Conservation (phyloP, 768 basidiomycete genomes). For the Pleurotus djamor region DNA sequence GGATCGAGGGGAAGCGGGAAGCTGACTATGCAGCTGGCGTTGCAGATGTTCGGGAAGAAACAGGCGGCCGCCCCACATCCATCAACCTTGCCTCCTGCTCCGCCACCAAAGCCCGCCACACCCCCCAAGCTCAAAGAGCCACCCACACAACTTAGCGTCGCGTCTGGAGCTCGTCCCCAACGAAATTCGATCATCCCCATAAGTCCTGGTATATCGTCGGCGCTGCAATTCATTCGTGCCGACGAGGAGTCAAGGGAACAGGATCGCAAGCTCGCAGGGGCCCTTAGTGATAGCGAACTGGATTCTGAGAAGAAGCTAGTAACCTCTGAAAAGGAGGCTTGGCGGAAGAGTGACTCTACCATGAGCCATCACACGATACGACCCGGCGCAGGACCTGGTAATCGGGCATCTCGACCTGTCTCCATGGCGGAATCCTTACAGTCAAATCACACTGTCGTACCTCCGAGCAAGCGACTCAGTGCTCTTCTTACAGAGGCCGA, state of each 20-base stretch:
- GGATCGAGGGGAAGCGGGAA: slow-evolving; percentile 24
- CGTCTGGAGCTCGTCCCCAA: slow-evolving; percentile 17
- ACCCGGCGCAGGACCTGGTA: slow-evolving; percentile 40
- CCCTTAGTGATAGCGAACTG: not conserved
- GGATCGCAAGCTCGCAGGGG: slow-evolving; percentile 6
- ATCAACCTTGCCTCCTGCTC: slow-evolving; percentile 30
- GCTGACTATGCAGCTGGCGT: slow-evolving; percentile 42
- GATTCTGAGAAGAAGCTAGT: slow-evolving; percentile 14
- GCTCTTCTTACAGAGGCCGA: slow-evolving; percentile 67
- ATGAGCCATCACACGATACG: slow-evolving; percentile 74
- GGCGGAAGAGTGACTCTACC: slow-evolving; percentile 85
- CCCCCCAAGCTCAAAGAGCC: slow-evolving; percentile 2
- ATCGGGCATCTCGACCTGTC: slow-evolving; percentile 64
- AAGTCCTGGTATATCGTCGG: slow-evolving; percentile 56
- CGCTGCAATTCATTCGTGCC: slow-evolving; percentile 51
- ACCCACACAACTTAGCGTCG: not conserved
- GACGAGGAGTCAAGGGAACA: slow-evolving; percentile 29
- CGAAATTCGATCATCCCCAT: slow-evolving; percentile 52
- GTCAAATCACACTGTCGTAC: slow-evolving; percentile 70
- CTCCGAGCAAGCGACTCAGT: slow-evolving; percentile 63
- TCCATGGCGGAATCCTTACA: slow-evolving; percentile 79
- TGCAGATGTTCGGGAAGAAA: slow-evolving; percentile 37
- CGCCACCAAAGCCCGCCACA: slow-evolving; percentile 20
- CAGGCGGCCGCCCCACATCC: slow-evolving; percentile 20
- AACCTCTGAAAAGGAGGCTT: slow-evolving; percentile 53